Evolutionary conservation across 768 basidiomycete species (phyloP), one percentile per base, ranked within the genome.

Genomic region (Cyathus striatus): DNA sequence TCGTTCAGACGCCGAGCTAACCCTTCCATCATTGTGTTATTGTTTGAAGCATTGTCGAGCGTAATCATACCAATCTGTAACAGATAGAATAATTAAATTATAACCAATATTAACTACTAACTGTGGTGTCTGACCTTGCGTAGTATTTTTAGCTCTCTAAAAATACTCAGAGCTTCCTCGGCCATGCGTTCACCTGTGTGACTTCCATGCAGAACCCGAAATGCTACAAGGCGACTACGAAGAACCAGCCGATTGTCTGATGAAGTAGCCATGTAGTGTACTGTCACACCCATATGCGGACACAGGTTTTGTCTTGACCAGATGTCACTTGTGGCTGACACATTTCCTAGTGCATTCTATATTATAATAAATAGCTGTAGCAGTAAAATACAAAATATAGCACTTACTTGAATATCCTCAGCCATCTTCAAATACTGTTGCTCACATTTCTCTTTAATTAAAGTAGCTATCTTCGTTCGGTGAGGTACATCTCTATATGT

Each of bases 11-110:
- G 21, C 6, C 22, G 32, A 22, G 41, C 53, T 3, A 65, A 41
- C 23, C 42, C 48, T 26, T 49, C 51, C 59, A 69, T 60, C 34
- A 58, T 51, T 3, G 65, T 63, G 23, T 60, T 50, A 42, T 59
- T 61, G 34, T 63, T 68, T 7, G 59, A 60, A 2, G 65, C 65
- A 49, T 67, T 69, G 42, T 68, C 65, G 4, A 66, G 46, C 1
- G 63, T 68, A 23, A 64, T 51, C 34, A 43, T 40, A 1, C 61
- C 56, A 36, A 63, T 43, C 56, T 57, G 27, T 10, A 30, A 10
- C 16, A 16, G 16, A 30, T 30, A 37, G 16, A 24, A 6, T 26
- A 16, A 6, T 30, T 23, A 17, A 17, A 20, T 18, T 27, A 22
- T 14, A 23, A n/a, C 30, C n/a, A 20, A 16, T 26, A 6, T 46